phyloP scores from a whole-genome alignment of 2,329 filamentous ascomycete species.

The Coniochaeta ligniaria region DNA sequence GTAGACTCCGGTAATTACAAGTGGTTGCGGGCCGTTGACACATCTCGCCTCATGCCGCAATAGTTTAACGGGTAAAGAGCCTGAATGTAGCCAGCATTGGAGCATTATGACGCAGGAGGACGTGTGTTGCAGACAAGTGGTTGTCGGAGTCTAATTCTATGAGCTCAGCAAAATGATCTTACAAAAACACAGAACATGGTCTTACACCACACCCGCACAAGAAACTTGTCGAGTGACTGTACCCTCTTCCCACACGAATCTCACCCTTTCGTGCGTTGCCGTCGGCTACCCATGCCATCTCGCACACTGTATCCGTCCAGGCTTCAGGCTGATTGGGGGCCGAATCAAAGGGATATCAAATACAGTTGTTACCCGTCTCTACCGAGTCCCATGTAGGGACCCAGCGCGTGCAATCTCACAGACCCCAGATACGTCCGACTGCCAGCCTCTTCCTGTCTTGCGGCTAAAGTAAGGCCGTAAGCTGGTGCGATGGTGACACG shows the following conservation, averaged over 20 bases:
- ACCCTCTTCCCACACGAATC: neutral
- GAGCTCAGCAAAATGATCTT: neutral
- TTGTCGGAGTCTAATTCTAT: neutral
- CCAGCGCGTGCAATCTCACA: neutral
- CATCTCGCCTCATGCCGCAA: neutral
- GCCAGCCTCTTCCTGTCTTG: neutral
- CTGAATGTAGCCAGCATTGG: neutral
- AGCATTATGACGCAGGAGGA: neutral
- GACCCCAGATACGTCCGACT: neutral
- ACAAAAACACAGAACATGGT: neutral
- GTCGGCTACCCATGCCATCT: neutral
- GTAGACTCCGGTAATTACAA: neutral
- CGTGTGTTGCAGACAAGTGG: neutral
- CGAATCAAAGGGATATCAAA: neutral
- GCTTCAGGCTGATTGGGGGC: constrained; percentile 6
- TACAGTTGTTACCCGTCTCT: neutral
- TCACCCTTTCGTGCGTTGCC: neutral
- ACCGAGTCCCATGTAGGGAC: neutral
- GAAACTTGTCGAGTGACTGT: neutral
- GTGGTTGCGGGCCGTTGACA: neutral
- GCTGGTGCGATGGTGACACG: neutral
- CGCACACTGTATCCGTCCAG: neutral
- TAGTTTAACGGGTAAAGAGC: neutral
- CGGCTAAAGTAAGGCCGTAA: constrained; percentile 17
- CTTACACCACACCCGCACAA: neutral